phyloP scores from a whole-genome alignment of 345 rosid genomes.

The Raphanus raphanistrum region DNA sequence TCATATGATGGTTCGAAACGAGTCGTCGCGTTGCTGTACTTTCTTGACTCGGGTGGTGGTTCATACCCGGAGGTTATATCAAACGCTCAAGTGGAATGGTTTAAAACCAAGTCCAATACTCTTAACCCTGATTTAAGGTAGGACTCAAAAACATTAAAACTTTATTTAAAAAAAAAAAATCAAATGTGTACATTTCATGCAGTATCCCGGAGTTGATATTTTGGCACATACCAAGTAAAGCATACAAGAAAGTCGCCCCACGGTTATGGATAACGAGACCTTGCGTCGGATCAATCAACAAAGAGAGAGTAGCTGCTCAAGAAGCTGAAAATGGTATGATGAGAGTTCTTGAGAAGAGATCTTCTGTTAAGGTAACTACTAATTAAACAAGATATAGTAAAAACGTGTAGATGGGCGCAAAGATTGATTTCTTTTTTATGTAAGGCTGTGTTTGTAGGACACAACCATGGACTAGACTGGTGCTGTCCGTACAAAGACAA shows the following conservation, averaged over 20 bases:
- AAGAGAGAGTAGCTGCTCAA: conserved; percentile 75
- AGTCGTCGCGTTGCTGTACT: conserved; percentile 58
- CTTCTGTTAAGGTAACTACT: conserved; percentile 69
- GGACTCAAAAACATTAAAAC: not conserved
- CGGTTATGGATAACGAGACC: conserved; percentile 51
- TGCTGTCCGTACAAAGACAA: conserved; percentile 69
- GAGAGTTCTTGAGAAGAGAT: conserved; percentile 53
- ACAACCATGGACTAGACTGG: conserved; percentile 95
- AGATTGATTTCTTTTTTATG: not conserved
- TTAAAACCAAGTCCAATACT: conserved; percentile 48
- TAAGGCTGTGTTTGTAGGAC: conserved; percentile 90
- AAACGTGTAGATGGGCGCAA: not conserved
- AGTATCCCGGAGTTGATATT: conserved; percentile 82
- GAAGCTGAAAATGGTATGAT: conserved; percentile 74
- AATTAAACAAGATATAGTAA: not conserved
- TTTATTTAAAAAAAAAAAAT: not conserved
- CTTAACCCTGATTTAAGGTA: conserved; percentile 67
- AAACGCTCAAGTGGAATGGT: conserved; percentile 78
- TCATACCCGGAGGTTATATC: conserved; percentile 84
- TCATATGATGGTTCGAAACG: conserved; percentile 40
- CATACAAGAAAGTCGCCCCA: conserved; percentile 78
- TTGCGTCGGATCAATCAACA: conserved; percentile 85
- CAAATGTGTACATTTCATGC: not conserved
- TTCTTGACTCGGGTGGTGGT: conserved; percentile 94
- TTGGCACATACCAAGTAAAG: conserved; percentile 93